Base-by-base conservation (phyloP, 148 eudicot genomes). In the Camellia granthamiana region DNA sequence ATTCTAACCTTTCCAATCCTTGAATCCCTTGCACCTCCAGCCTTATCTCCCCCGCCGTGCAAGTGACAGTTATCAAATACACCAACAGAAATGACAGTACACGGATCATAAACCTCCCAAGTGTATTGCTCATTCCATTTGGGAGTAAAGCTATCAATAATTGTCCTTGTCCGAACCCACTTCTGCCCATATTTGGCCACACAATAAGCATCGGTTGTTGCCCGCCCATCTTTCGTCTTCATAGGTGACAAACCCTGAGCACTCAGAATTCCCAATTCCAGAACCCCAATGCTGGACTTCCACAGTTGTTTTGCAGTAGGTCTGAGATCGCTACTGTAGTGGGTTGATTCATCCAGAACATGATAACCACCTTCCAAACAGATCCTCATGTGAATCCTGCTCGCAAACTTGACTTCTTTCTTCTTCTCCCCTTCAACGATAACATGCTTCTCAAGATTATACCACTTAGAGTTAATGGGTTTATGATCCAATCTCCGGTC, bases 141-240 rank as follows among this genome's bases (percentile, higher is more conserved):
- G 0, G 93, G 93, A 82, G 70, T 84, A 52, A 88, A 84, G 72
- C 91, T 88, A 73, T 90, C 93, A 51, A 90, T 88, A n/a, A 90
- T 90, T 0, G 93, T 90, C 84, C 93, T 87, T 3, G 93, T 90
- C 43, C 91, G 81, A 66, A 91, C 82, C 94, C 94, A 91, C 74
- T 91, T 91, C 79, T 91, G 94, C 81, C 93, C 93, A 77, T 88
- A 90, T 72, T 90, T 90, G 9, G 93, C 93, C 75, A 90, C 91
- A 89, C 94, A 91, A 75, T 91, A 91, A 12, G 84, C 79, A 78
- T 82, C 84, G 0, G 84, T 76, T 5, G 84, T 78, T 9, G 80
- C 81, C 44, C 84, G 76, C 41, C 84, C 84, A 44, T 82, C 84
- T 65, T 76, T 82, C 12, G 74, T 64, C 47, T 82, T 82, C 84